Base-by-base conservation (phyloP, 441 rosid species). In the Melastoma candidum region DNA sequence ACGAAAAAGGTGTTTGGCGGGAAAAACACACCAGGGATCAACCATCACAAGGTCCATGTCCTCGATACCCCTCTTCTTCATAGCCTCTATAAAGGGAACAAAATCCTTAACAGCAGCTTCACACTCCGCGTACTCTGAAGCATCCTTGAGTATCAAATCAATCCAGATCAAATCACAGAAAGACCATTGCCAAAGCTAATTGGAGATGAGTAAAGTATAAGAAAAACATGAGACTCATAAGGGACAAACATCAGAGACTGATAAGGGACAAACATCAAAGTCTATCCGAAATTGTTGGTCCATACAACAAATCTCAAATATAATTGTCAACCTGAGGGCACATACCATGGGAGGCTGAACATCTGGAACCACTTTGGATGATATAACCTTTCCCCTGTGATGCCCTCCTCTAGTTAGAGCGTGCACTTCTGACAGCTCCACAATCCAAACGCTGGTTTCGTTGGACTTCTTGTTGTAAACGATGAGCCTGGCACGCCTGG, bases 21-120 rank as follows among this genome's bases (percentile, higher is more conserved):
- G 13, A 47, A 64, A 8, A 26, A 68, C 82, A 46, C 65, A 87
- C 94, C 94, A 84, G 56, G 90, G 71, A 66, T 84, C 90, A 65
- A 84, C 94, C 94, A 84, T 82, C 57, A 87, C 86, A 44, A 87
- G 90, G 55, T 87, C 96, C 88, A 87, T 82, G 71, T 84, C 94
- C 44, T 78, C 90, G 3, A 87, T 80, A 46, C 96, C 96, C 73
- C 96, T 87, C 63, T 81, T 82, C 77, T 72, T 80, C 90, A 87
- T 84, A 52, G 94, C 94, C 74, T 87, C 94, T 62, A 57, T 67
- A 63, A 87, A 87, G n/a, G 77, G 94, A 36, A 84, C 82, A 49
- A 77, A 84, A 55, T 72, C 94, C 71, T 87, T 87, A 47, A 84
- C 96, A 63, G 70, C 69, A 47, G 88, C 90, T 76, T 87, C 96